Evolutionary conservation across 768 basidiomycete species (phyloP).

Genomic region (Pholiota molesta): DNA sequence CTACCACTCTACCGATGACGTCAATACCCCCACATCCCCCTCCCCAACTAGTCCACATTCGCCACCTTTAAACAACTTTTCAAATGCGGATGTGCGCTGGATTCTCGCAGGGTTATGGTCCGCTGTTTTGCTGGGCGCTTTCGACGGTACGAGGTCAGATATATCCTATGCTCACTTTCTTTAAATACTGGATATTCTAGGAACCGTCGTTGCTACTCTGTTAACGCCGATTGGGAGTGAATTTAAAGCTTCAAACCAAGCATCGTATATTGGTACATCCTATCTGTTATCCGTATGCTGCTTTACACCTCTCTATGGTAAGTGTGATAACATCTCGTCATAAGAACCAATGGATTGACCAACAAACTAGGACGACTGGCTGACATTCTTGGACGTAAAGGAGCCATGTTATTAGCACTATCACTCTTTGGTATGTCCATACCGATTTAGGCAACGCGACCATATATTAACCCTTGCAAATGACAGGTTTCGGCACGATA

Average conservation of each 20-base stretch:
- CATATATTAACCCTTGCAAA: constrained; percentile 16
- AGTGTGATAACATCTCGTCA: constrained; percentile 34
- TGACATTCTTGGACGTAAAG: constrained; percentile 84
- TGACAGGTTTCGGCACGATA: constrained; percentile 76
- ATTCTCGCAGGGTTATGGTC: constrained; percentile 81
- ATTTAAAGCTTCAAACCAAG: constrained; percentile 77
- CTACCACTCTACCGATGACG: constrained; percentile 48
- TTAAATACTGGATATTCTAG: constrained; percentile 36
- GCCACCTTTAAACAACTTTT: constrained; percentile 45
- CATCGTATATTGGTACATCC: constrained; percentile 87
- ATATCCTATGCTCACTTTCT: constrained; percentile 8
- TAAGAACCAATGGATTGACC: constrained; percentile 19
- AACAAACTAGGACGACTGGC: constrained; percentile 67
- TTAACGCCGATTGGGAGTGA: constrained; percentile 84
- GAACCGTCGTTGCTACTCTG: constrained; percentile 87
- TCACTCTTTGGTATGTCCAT: constrained; percentile 70
- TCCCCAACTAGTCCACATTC: constrained; percentile 28
- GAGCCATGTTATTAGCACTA: constrained; percentile 84
- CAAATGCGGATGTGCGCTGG: constrained; percentile 62
- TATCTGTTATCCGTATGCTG: constrained; percentile 89
- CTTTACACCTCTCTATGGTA: constrained; percentile 89
- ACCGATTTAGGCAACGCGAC: constrained; percentile 7
- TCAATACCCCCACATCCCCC: constrained; percentile 30
- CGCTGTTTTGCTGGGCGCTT: constrained; percentile 80
- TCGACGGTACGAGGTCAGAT: constrained; percentile 63